Evolutionary conservation across 225 moss, liverwort and hornwort species (phyloP).

Genomic region (Sphagnum tenellum): DNA sequence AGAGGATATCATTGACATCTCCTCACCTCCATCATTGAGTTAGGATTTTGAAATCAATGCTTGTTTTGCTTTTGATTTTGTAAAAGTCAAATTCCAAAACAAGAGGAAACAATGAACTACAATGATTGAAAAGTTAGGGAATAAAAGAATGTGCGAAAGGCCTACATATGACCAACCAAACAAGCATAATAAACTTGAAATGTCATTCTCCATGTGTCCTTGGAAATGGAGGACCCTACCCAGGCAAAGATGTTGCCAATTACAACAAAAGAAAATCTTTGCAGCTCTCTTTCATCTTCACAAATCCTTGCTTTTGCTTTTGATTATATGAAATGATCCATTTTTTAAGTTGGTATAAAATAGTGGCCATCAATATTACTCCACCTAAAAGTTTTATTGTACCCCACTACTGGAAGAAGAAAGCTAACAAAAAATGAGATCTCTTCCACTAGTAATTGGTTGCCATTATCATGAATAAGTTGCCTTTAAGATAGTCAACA

Average conservation of each 20-base stretch:
- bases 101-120: too few relatives aligned
- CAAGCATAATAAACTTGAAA: constrained; percentile 46
- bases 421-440: constrained; percentile 42
- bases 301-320: constrained; percentile 25
- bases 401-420: constrained; percentile 44
- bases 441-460: constrained; percentile 57
- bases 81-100: too few relatives aligned
- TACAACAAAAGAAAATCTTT: constrained; percentile 64
- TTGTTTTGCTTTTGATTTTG: too few relatives aligned
- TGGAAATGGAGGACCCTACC: constrained; percentile 52
- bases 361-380: constrained; percentile 19
- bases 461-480: constrained; percentile 65
- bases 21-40: too few relatives aligned
- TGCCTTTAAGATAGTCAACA: too few relatives aligned
- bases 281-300: constrained; percentile 55
- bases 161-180: neutral
- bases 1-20: too few relatives aligned
- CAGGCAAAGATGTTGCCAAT: constrained; percentile 62
- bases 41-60: too few relatives aligned
- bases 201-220: constrained; percentile 54
- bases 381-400: constrained; percentile 27
- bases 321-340: constrained; percentile 16
- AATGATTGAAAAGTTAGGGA: neutral
- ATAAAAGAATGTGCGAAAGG: neutral
- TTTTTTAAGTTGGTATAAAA: constrained; percentile 27